These are phyloP conservation scores for Flueggea neowawraea DNA, from an alignment of 441 rosid genomes.

Conservation along the genomic window DNA sequence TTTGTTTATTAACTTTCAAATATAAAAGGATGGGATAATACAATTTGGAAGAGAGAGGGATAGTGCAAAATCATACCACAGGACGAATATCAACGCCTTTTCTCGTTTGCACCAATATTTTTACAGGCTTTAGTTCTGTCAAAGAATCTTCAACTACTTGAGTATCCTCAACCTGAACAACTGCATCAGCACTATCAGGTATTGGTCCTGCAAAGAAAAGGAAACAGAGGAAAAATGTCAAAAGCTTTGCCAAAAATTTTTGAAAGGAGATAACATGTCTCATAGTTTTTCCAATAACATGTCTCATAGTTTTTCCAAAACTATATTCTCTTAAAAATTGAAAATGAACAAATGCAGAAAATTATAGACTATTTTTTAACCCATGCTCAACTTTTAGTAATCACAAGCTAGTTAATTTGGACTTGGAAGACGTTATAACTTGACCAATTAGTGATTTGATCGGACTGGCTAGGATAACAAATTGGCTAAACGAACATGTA, in stretches of 20 bases:
- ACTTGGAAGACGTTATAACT: no score
- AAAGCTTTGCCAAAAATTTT: neutral
- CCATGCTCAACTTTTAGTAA: no score
- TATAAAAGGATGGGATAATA: neutral
- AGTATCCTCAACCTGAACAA: constrained; percentile 96
- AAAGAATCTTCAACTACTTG: constrained; percentile 36
- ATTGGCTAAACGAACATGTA: no score
- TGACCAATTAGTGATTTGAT: no score
- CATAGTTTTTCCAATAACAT: no score
- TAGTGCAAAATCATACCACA: constrained; percentile 56
- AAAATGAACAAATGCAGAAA: neutral
- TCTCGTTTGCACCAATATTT: constrained; percentile 55
- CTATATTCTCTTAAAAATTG: neutral
- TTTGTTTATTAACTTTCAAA: neutral
- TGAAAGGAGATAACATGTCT: neutral
- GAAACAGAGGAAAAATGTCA: neutral
- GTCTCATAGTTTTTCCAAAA: neutral
- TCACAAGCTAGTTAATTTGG: no score
- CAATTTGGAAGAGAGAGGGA: neutral
- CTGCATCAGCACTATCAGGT: constrained; percentile 97
- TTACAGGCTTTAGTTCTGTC: constrained; percentile 45
- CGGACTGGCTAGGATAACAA: no score
- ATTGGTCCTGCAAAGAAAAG: constrained; percentile 59
- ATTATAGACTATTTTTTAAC: no score
- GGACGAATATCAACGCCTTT: constrained; percentile 90